These are phyloP conservation scores for Calonectria honghensis DNA, from an alignment of 2,329 filamentous ascomycete genomes.

Conservation along the genomic window DNA sequence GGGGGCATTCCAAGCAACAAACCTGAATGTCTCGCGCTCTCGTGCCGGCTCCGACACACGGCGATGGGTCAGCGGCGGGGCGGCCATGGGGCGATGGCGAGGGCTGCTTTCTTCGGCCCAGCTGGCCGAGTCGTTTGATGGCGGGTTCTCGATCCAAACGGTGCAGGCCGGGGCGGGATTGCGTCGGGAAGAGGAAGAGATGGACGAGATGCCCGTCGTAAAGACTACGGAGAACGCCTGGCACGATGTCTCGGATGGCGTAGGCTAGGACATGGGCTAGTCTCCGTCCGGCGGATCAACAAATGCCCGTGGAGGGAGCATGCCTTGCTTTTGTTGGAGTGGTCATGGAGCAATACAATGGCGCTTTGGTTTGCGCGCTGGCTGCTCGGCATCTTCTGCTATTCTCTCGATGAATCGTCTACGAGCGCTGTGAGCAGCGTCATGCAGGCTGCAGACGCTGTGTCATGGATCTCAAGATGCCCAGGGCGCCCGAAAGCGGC, in stretches of 20 bases:
- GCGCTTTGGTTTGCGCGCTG: background rate
- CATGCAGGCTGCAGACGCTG: background rate
- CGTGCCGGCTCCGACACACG: constrained; percentile 31
- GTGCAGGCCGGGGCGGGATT: background rate
- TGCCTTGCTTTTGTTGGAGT: background rate
- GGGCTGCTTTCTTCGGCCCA: constrained; percentile 1
- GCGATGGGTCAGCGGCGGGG: constrained; percentile 24
- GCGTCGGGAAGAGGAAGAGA: constrained; percentile 7
- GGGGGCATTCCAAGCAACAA: constrained; percentile 19
- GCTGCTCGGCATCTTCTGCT: background rate
- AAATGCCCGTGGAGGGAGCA: background rate
- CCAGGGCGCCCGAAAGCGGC: background rate
- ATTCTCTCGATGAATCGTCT: background rate
- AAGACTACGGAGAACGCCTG: constrained; percentile 6
- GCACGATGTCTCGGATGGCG: constrained; percentile 19
- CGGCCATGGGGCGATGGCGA: constrained; percentile 16
- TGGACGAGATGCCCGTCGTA: constrained; percentile 9
- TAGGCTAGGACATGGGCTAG: constrained; percentile 14
- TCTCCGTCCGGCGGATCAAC: constrained; percentile 24
- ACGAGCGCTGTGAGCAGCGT: background rate
- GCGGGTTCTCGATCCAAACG: constrained; percentile 7
- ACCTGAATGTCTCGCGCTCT: constrained; percentile 38
- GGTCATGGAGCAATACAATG: background rate
- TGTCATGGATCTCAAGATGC: background rate
- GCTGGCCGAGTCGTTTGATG: constrained; percentile 18